Evolutionary conservation across 2,329 filamentous ascomycete species (phyloP).

Genomic region (Chaetothyriales sp.): DNA sequence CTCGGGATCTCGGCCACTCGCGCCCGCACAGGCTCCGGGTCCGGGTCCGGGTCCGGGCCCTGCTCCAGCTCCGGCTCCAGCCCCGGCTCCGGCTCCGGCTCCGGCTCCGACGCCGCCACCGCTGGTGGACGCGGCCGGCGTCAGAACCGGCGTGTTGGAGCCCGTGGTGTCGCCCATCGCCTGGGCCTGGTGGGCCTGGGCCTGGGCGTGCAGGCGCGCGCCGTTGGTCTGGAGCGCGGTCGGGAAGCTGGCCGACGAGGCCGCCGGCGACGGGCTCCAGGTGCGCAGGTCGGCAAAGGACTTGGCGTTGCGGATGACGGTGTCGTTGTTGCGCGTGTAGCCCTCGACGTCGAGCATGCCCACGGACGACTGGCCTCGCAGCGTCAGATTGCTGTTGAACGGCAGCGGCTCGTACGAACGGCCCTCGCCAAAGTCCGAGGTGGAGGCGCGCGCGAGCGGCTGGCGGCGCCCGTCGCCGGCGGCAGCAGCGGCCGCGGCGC

Average conservation of each 20-base stretch:
- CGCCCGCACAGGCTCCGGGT: no score
- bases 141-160: slow-evolving; percentile 53
- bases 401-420: slow-evolving; percentile 58
- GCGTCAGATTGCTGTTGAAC: slow-evolving; percentile 40
- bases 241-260: slow-evolving; percentile 78
- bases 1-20: slow-evolving; percentile 32
- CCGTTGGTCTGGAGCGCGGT: slow-evolving; percentile 51
- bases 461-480: slow-evolving; percentile 63
- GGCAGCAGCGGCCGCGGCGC: no score
- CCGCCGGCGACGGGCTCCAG: slow-evolving; percentile 85
- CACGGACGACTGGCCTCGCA: slow-evolving; percentile 63
- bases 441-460: slow-evolving; percentile 83
- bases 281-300: slow-evolving; percentile 92
- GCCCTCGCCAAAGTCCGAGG: slow-evolving; percentile 83
- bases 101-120: no score
- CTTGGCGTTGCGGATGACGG: slow-evolving; percentile 78
- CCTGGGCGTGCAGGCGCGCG: slow-evolving; percentile 38
- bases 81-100: no score
- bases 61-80: no score
- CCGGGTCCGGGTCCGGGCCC: no score
- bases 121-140: slow-evolving; percentile 42
- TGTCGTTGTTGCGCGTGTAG: slow-evolving; percentile 48
- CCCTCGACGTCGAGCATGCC: slow-evolving; percentile 68
- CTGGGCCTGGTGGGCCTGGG: background rate
- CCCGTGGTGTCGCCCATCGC: slow-evolving; percentile 43